Evolutionary conservation across 371 early-diverging fungal species (phyloP), one percentile per base, ranked within the genome.

Genomic region (Rhizomucor pusillus): DNA sequence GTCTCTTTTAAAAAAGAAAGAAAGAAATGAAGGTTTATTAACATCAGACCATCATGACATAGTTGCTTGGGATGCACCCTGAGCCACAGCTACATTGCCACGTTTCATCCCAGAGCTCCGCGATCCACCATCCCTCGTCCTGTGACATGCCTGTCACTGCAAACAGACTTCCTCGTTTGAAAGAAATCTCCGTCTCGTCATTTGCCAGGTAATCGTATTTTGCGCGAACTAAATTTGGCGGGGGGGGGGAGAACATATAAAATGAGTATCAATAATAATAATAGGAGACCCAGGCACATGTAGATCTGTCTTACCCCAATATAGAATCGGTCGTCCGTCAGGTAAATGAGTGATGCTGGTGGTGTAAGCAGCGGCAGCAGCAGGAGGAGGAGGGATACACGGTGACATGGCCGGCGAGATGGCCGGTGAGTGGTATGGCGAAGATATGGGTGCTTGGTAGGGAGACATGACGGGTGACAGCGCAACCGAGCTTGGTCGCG

Each of bases 251-350:
- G 29, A 41, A 24, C 29, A 34, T 13, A 13, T 39, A 43, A 55
- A 35, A 40, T 5, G 29, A 29, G 29, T 29, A 29, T 29, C 29
- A 29, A 7, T 3, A 29, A 29, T 22, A 47, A 24, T 5, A 29
- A 43, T 23, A 12, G 5, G 14, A 34, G 34, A 19, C n/a, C n/a
- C n/a, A n/a, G n/a, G n/a, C n/a, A 3, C 11, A 16, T 19, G 5
- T 1, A n/a, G 40, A n/a, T n/a, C n/a, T n/a, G n/a, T n/a, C 45
- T 72, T 67, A 69, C 76, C 72, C 76, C 73, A 72, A 45, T 60
- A 65, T 39, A 59, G 43, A 22, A 75, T 59, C 1, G 67, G 65
- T 33, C 59, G 52, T n/a, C 71, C 71, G 50, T 76, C 73, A 3
- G 64, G 54, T 23, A 63, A 60, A 7, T 60, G 43, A 14, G 48